Conservation (phyloP, 805 yeast genomes). For the Cyberlindnera mississippiensis region DNA sequence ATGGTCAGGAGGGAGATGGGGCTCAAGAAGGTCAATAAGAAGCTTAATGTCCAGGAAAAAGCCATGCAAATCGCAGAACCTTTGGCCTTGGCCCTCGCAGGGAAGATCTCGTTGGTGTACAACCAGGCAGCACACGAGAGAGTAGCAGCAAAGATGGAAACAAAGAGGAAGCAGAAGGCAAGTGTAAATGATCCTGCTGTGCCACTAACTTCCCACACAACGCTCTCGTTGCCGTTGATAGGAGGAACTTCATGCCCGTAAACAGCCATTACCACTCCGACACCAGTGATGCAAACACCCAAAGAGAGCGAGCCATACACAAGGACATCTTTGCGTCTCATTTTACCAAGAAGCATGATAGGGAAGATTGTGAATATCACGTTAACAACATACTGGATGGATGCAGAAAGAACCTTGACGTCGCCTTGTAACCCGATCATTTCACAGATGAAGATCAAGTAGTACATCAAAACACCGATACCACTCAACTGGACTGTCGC, state of each 20-base stretch:
- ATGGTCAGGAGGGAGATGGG: conserved; percentile 36
- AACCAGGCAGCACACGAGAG: conserved; percentile 46
- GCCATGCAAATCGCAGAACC: conserved; percentile 45
- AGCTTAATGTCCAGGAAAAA: conserved; percentile 41
- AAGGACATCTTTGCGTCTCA: conserved; percentile 45
- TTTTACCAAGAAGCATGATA: conserved; percentile 37
- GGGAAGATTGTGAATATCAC: conserved; percentile 43
- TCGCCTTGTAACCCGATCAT: conserved; percentile 41
- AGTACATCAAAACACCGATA: conserved; percentile 40
- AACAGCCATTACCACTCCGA: conserved; percentile 35
- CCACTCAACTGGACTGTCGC: conserved; percentile 43
- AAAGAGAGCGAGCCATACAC: conserved; percentile 40
- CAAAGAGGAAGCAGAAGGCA: conserved; percentile 41
- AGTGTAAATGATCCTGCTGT: conserved; percentile 40
- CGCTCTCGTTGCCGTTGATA: conserved; percentile 31
- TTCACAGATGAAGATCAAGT: conserved; percentile 43
- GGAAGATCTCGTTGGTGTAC: conserved; percentile 47
- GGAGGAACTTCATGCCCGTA: conserved; percentile 34
- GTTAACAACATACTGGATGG: conserved; percentile 38
- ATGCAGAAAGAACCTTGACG: conserved; percentile 31
- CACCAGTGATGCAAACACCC: conserved; percentile 32
- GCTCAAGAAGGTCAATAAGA: conserved; percentile 34
- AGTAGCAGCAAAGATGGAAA: conserved; percentile 44
- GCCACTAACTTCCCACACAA: conserved; percentile 34
- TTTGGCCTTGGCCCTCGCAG: conserved; percentile 40